Evolutionary conservation across 192 early-diverging fungal species (phyloP).

Genomic region (Coemansia sp.): DNA sequence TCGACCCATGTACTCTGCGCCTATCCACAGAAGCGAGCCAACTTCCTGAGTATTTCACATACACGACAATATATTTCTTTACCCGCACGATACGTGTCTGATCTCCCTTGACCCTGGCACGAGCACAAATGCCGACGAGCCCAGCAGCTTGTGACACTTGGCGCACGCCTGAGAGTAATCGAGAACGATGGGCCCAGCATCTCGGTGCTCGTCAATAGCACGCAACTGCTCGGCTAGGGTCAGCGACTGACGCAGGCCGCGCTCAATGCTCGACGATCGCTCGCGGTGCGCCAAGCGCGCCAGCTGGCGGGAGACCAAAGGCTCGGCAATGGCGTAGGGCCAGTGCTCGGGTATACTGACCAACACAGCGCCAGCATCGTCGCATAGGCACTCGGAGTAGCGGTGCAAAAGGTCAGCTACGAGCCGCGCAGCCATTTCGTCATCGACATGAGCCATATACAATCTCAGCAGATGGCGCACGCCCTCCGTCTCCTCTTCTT

Average conservation of each 20-base stretch:
- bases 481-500: not conserved
- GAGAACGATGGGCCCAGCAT: constrained; percentile 18
- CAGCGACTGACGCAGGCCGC: constrained; percentile 18
- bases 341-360: constrained; percentile 39
- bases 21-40: not conserved
- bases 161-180: constrained; percentile 51
- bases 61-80: not conserved
- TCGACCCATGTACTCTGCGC: constrained; percentile 68
- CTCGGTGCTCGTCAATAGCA: not conserved
- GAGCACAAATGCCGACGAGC: constrained; percentile 51
- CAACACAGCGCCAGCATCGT: constrained; percentile 9
- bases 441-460: constrained; percentile 30
- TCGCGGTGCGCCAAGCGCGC: constrained; percentile 10
- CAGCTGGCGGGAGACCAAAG: constrained; percentile 34
- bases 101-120: constrained; percentile 22
- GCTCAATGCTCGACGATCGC: constrained; percentile 8
- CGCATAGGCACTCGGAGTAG: constrained; percentile 9
- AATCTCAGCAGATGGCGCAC: constrained; percentile 25
- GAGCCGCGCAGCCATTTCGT: constrained; percentile 41
- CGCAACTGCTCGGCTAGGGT: constrained; percentile 11
- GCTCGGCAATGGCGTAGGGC: constrained; percentile 27
- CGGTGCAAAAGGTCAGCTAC: constrained; percentile 28
- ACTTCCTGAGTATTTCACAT: not conserved
- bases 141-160: constrained; percentile 49
- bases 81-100: constrained; percentile 40